Percentiles rank a stretch among this genome's conserved stretches.
These are phyloP conservation scores for Luffa aegyptiaca DNA, from an alignment of 306 rosid species.

Conservation along the genomic window DNA sequence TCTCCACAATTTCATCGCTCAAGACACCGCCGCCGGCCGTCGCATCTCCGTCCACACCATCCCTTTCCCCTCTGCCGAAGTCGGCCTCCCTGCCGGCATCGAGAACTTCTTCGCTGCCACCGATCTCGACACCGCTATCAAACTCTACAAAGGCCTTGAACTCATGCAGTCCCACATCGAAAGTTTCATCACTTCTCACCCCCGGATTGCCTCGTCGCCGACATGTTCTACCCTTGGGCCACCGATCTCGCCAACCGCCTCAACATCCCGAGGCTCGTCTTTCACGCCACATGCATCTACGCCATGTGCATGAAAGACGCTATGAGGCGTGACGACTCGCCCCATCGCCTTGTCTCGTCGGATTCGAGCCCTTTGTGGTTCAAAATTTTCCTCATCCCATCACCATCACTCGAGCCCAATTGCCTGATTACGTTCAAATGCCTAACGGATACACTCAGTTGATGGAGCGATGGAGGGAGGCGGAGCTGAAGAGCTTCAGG, in stretches of 20 bases:
- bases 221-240: conserved; percentile 19
- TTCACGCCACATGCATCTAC: conserved; percentile 16
- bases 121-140: background rate
- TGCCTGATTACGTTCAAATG: background rate
- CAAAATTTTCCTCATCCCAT: conserved; percentile 16
- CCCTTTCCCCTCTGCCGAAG: conserved; percentile 12
- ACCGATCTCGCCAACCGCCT: conserved; percentile 11
- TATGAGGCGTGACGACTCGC: background rate
- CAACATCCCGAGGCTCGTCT: conserved; percentile 12
- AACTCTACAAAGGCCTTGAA: conserved; percentile 5
- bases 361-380: background rate
- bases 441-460: background rate
- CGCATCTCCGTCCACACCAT: conserved; percentile 4
- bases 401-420: conserved; percentile 2
- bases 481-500: conserved; percentile 21
- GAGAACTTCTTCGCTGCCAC: conserved; percentile 20
- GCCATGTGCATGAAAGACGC: conserved; percentile 13
- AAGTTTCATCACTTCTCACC: background rate
- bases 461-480: conserved; percentile 19
- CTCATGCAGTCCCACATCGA: background rate
- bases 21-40: background rate
- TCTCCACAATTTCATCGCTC: conserved; percentile 6
- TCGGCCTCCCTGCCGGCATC: conserved; percentile 15
- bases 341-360: background rate
- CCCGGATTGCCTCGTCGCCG: conserved; percentile 21